Evolutionary conservation across 2,329 filamentous ascomycete species (phyloP).

Genomic region (Diaporthe humulicola): DNA sequence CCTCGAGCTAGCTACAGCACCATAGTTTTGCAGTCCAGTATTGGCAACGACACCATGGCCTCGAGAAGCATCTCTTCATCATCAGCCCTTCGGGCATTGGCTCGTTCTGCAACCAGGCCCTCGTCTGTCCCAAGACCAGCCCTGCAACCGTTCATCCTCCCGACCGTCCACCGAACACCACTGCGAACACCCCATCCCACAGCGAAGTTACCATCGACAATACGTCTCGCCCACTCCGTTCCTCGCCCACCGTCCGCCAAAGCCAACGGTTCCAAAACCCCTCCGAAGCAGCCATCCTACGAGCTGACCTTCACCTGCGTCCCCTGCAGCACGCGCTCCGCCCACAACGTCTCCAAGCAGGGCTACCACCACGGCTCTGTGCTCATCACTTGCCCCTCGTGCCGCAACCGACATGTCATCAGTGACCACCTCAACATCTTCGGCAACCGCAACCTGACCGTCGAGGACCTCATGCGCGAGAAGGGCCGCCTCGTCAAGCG

Average conservation of each 20-base stretch:
- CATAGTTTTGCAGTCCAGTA: neutral
- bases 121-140: neutral
- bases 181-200: neutral
- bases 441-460: constrained; percentile 75
- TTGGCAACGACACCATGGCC: constrained; percentile 2
- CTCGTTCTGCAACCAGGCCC: neutral
- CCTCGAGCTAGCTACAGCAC: neutral
- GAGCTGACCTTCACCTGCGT: constrained; percentile 93
- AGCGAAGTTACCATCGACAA: constrained; percentile 38
- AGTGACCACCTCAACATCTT: constrained; percentile 89
- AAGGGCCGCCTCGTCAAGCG: constrained; percentile 81
- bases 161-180: neutral
- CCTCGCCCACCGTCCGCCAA: constrained; percentile 43
- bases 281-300: constrained; percentile 77
- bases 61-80: constrained; percentile 19
- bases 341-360: constrained; percentile 90
- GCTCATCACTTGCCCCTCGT: constrained; percentile 88
- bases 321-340: constrained; percentile 83
- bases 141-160: neutral
- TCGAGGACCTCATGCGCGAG: constrained; percentile 83
- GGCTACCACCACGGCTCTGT: constrained; percentile 94
- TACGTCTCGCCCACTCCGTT: constrained; percentile 46
- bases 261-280: constrained; percentile 44
- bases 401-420: constrained; percentile 90
- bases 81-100: constrained; percentile 3